Conservation (phyloP, 345 rosid genomes). For the Eucalyptus cloeziana region DNA sequence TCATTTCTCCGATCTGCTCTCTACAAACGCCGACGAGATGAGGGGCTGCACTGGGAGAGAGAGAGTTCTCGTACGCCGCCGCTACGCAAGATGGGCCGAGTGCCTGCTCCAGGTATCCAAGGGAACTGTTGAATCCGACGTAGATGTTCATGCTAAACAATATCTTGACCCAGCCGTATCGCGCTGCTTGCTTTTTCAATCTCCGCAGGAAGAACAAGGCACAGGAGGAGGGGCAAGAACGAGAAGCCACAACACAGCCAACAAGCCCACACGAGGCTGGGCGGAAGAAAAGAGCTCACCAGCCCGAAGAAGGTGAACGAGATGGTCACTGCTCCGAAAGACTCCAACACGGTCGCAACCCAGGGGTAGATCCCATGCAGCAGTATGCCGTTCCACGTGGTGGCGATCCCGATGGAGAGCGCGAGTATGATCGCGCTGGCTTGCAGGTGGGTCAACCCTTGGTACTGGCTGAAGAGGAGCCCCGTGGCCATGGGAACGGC, state of each 20-base stretch:
- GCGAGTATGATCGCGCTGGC: neutral
- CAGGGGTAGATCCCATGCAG: neutral
- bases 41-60: neutral
- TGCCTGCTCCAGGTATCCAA: neutral
- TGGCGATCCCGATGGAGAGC: neutral
- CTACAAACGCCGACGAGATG: too few species aligned
- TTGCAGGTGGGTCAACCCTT: too few species aligned
- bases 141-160: neutral
- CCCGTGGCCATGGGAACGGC: too few species aligned
- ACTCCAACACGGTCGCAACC: neutral
- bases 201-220: neutral
- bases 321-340: neutral
- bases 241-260: neutral
- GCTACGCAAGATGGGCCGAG: neutral
- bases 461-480: neutral
- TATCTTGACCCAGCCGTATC: rapidly evolving
- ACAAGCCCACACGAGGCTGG: neutral
- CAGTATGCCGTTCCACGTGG: neutral
- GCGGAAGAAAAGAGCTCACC: neutral
- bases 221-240: neutral
- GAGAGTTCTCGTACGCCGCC: neutral
- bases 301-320: neutral
- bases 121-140: neutral
- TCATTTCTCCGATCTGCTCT: neutral
- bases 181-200: neutral